These are phyloP conservation scores for Serendipita sp. DNA, from an alignment of 768 basidiomycete species.

Conservation along the genomic window DNA sequence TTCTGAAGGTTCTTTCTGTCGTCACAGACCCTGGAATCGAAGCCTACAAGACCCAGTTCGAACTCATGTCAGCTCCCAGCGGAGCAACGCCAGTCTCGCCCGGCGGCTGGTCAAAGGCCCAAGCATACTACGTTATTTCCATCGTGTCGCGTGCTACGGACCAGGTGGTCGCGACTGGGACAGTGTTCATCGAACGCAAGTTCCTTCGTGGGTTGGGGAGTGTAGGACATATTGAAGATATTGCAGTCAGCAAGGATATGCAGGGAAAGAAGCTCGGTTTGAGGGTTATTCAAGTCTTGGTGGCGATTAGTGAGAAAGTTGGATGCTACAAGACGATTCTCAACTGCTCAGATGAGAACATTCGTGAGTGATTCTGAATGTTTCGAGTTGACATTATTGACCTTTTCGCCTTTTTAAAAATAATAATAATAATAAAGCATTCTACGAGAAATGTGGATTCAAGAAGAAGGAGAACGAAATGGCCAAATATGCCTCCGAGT, in stretches of 20 bases:
- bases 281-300: constrained; percentile 73
- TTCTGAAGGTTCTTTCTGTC: constrained; percentile 57
- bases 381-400: too few relatives aligned
- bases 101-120: constrained; percentile 9
- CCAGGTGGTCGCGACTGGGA: constrained; percentile 67
- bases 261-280: constrained; percentile 88
- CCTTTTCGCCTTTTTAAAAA: background rate
- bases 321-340: constrained; percentile 96
- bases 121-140: constrained; percentile 73
- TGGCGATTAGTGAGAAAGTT: constrained; percentile 58
- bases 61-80: constrained; percentile 32
- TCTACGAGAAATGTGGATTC: constrained; percentile 93
- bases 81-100: constrained; percentile 14
- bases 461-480: constrained; percentile 86
- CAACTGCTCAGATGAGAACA: constrained; percentile 82
- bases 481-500: constrained; percentile 23
- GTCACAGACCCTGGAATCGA: constrained; percentile 47
- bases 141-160: constrained; percentile 61
- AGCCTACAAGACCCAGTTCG: constrained; percentile 57
- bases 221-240: constrained; percentile 96
- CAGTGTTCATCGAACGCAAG: constrained; percentile 83
- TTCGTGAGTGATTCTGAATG: constrained; percentile 43
- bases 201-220: constrained; percentile 73
- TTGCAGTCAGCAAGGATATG: constrained; percentile 72
- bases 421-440: constrained; percentile 34